These are phyloP conservation scores for Brachypodium distachyon DNA, from an alignment of 202 grass and related monocot species.

Conservation along the genomic window DNA sequence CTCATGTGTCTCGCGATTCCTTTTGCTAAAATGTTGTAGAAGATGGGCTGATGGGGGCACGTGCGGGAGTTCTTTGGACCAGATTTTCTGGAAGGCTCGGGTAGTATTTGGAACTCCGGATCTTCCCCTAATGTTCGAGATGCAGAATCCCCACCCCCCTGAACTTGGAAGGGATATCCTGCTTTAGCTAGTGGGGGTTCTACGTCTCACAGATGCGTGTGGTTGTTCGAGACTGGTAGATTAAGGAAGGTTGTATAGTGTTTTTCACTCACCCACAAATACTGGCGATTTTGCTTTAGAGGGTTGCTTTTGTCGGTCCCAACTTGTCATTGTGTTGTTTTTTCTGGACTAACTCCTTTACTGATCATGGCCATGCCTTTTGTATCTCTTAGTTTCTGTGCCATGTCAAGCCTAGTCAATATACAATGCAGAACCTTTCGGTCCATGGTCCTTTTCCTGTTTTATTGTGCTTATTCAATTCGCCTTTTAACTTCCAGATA, in stretches of 20 bases:
- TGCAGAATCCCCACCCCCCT: background rate
- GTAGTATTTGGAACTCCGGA: background rate
- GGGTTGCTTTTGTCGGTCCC: background rate
- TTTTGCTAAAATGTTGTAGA: background rate
- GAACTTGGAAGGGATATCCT: background rate
- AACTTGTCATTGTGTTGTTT: background rate
- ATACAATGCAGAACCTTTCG: background rate
- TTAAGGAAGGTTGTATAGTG: background rate
- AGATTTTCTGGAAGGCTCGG: background rate
- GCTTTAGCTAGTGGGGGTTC: conserved; percentile 15
- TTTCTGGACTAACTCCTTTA: background rate
- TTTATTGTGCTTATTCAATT: background rate
- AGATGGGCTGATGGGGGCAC: background rate
- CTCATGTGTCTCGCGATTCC: background rate
- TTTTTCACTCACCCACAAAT: background rate
- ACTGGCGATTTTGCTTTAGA: background rate
- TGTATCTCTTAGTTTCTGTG: conserved; percentile 6
- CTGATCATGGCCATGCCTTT: conserved; percentile 8
- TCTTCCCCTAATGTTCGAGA: background rate
- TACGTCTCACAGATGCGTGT: background rate
- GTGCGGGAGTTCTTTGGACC: background rate
- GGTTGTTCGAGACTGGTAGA: conserved; percentile 8
- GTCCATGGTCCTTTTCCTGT: conserved; percentile 4
- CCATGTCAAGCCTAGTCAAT: conserved; percentile 15
- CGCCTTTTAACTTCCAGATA: background rate